Evolutionary conservation across 2,329 filamentous ascomycete species (phyloP).

Genomic region (Ascochyta rabiei): DNA sequence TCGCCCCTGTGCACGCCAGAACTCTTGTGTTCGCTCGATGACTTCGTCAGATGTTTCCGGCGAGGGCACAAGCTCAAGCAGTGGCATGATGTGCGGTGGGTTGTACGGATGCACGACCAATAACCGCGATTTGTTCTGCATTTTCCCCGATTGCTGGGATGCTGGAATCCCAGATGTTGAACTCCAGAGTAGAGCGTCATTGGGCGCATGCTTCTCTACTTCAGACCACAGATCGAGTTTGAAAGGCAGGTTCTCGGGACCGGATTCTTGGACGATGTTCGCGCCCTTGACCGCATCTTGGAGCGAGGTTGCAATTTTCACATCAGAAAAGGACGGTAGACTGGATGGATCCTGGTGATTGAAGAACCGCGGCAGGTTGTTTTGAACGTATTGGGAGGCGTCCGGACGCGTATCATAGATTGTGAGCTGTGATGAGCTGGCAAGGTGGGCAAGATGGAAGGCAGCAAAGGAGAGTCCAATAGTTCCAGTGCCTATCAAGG

Average conservation of each 20-base stretch:
- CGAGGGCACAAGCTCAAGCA: constrained; percentile 63
- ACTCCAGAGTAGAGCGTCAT: constrained; percentile 60
- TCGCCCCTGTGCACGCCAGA: constrained; percentile 53
- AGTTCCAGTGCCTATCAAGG: constrained; percentile 54
- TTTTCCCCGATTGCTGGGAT: constrained; percentile 53
- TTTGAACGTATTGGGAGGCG: constrained; percentile 52
- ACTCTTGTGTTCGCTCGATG: constrained; percentile 51
- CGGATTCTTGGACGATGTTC: constrained; percentile 65
- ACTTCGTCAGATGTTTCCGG: constrained; percentile 49
- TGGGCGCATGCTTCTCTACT: constrained; percentile 55
- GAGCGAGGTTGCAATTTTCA: constrained; percentile 46
- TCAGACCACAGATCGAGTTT: constrained; percentile 60
- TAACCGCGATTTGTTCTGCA: constrained; percentile 54
- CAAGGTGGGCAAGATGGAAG: constrained; percentile 57
- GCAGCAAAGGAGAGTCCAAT: constrained; percentile 64
- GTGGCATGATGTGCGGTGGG: constrained; percentile 66
- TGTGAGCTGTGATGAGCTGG: constrained; percentile 49
- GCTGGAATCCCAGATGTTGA: constrained; percentile 64
- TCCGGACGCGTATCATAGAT: constrained; percentile 60
- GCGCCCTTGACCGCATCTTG: constrained; percentile 54
- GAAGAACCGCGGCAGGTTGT: constrained; percentile 54
- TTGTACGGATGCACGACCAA: constrained; percentile 67
- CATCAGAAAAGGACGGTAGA: constrained; percentile 31
- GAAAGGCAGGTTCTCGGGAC: constrained; percentile 60
- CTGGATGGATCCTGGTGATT: constrained; percentile 1